A percentile compares a stretch with the other conserved stretches of the same genome.
Conservation (phyloP, 352 stramenopile genomes). For the Phytopythium mirpurense region DNA sequence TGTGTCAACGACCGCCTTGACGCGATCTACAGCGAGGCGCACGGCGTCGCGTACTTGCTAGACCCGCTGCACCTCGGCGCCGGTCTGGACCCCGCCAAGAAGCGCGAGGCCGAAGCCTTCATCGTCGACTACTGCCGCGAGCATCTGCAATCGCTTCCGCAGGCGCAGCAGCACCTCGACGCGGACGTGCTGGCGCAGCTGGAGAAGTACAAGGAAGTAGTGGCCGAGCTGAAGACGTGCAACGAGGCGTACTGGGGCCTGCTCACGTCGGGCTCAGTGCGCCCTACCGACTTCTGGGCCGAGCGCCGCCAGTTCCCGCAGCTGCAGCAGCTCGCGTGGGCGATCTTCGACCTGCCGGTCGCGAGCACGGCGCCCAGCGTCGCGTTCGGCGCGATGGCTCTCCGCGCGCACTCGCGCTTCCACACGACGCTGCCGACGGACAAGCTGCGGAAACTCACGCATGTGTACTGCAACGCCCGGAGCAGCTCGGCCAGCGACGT, state of each 20-base stretch:
- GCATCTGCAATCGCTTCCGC: slow-evolving; percentile 13
- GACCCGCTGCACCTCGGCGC: slow-evolving; percentile 49
- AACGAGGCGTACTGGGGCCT: slow-evolving; percentile 55
- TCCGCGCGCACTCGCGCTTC: slow-evolving; percentile 38
- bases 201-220: slow-evolving; percentile 40
- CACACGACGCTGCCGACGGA: slow-evolving; percentile 25
- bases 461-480: slow-evolving; percentile 57
- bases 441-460: slow-evolving; percentile 54
- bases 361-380: slow-evolving; percentile 27
- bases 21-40: slow-evolving; percentile 52
- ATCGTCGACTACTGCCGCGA: slow-evolving; percentile 40
- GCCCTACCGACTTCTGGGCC: slow-evolving; percentile 53
- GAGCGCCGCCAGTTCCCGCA: slow-evolving; percentile 52
- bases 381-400: slow-evolving; percentile 28
- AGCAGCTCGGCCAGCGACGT: not conserved
- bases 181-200: slow-evolving; percentile 46
- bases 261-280: slow-evolving; percentile 36
- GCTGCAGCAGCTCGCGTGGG: slow-evolving; percentile 49
- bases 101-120: slow-evolving; percentile 37
- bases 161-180: not conserved
- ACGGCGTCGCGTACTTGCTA: slow-evolving; percentile 55
- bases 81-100: slow-evolving; percentile 41
- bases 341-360: slow-evolving; percentile 51
- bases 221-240: slow-evolving; percentile 42
- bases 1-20: slow-evolving; percentile 61